phyloP scores from a whole-genome alignment of 805 yeast species.

The Metschnikowia orientalis region DNA sequence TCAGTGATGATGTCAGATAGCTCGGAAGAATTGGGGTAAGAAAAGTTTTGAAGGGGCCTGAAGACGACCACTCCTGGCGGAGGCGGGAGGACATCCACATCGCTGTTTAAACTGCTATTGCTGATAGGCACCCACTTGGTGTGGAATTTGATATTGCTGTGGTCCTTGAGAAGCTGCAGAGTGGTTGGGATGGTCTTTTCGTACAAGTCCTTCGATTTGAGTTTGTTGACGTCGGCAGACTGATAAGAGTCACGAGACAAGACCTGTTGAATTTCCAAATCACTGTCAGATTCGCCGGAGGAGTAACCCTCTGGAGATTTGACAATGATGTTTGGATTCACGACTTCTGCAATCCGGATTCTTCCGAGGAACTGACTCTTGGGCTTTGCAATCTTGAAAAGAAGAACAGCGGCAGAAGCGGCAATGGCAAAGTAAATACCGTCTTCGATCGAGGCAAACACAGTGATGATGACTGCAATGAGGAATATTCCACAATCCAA shows the following conservation, averaged over 20 bases:
- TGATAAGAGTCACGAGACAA: slow-evolving; percentile 29
- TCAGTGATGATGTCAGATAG: slow-evolving; percentile 69
- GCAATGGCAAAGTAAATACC: slow-evolving; percentile 90
- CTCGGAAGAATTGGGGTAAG: slow-evolving; percentile 74
- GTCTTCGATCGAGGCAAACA: slow-evolving; percentile 74
- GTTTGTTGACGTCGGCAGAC: slow-evolving; percentile 21
- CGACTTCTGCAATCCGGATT: slow-evolving; percentile 65
- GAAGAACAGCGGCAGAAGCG: slow-evolving; percentile 70
- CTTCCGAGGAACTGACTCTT: slow-evolving; percentile 79
- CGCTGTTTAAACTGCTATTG: slow-evolving; percentile 49
- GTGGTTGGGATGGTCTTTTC: slow-evolving; percentile 20
- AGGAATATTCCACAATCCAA: slow-evolving; percentile 69
- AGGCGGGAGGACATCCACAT: slow-evolving; percentile 62
- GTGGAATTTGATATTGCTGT: slow-evolving; percentile 42
- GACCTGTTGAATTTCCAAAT: slow-evolving; percentile 42
- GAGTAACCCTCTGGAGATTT: slow-evolving; percentile 17
- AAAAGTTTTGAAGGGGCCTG: slow-evolving; percentile 74
- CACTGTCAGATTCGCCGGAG: slow-evolving; percentile 21
- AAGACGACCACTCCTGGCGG: slow-evolving; percentile 90
- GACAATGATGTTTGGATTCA: slow-evolving; percentile 50
- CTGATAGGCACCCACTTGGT: slow-evolving; percentile 68
- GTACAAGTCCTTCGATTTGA: slow-evolving; percentile 15
- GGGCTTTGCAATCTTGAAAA: slow-evolving; percentile 76
- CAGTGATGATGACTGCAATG: slow-evolving; percentile 67
- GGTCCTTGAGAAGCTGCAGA: slow-evolving; percentile 21